These are phyloP conservation scores for Candida sp. DNA, from an alignment of 1,139 yeast genomes.

Conservation along the genomic window DNA sequence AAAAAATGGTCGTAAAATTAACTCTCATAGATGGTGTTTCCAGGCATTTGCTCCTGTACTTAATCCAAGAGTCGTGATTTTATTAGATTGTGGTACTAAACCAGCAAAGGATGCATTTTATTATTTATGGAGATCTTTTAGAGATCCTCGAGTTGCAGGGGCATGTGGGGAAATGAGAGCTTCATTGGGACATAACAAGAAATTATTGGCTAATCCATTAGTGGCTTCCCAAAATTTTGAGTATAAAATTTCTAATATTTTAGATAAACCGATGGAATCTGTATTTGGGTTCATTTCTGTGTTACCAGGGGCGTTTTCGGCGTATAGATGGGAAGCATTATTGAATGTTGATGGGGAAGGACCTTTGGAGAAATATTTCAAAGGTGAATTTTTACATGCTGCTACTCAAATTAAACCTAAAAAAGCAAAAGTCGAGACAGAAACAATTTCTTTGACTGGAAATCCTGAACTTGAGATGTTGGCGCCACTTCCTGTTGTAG, in stretches of 20 bases:
- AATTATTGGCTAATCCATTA: constrained; percentile 62
- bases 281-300: constrained; percentile 82
- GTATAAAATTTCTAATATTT: constrained; percentile 76
- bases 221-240: constrained; percentile 87
- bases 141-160: constrained; percentile 76
- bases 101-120: constrained; percentile 73
- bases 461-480: neutral
- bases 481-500: constrained; percentile 1
- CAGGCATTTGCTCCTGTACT: constrained; percentile 74
- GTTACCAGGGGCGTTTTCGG: constrained; percentile 86
- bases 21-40: constrained; percentile 84
- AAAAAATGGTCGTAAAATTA: constrained; percentile 69
- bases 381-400: constrained; percentile 70
- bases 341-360: constrained; percentile 64
- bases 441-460: neutral
- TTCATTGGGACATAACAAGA: constrained; percentile 55
- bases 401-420: constrained; percentile 25
- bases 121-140: constrained; percentile 73
- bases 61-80: constrained; percentile 66
- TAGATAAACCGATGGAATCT: constrained; percentile 82
- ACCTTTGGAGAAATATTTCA: constrained; percentile 74
- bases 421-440: neutral
- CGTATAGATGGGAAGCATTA: constrained; percentile 71
- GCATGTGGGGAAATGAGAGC: constrained; percentile 86
- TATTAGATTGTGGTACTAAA: constrained; percentile 78